phyloP scores from a whole-genome alignment of 2,329 filamentous ascomycete species.

The Fusarium oligoseptatum region DNA sequence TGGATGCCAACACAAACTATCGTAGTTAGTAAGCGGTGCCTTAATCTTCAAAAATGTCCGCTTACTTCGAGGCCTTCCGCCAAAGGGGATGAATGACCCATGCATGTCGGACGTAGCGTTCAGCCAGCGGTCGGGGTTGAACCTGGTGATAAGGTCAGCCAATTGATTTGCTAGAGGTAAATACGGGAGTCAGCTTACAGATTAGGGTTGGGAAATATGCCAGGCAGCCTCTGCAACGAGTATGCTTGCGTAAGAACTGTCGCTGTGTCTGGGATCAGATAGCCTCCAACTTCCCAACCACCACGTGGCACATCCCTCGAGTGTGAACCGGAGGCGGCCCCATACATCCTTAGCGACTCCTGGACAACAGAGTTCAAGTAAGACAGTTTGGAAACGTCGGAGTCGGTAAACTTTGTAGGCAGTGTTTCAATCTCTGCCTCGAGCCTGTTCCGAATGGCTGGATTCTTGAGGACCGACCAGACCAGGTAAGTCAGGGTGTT shows the following conservation, averaged over 20 bases:
- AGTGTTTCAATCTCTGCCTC: not conserved
- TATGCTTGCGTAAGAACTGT: slow-evolving; percentile 10
- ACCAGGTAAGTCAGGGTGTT: slow-evolving; percentile 6
- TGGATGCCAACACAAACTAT: slow-evolving; percentile 1
- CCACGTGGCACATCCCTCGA: slow-evolving; percentile 6
- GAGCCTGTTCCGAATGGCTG: not conserved
- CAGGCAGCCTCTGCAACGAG: not conserved
- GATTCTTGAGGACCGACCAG: not conserved
- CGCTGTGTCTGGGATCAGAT: not conserved
- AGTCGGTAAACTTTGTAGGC: not conserved
- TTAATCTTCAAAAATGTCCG: not conserved
- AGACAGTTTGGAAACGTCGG: not conserved
- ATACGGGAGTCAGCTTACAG: not conserved
- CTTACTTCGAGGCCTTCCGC: slow-evolving; percentile 1
- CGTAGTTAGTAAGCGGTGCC: not conserved
- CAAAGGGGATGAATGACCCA: not conserved
- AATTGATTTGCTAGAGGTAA: not conserved
- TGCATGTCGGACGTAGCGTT: not conserved
- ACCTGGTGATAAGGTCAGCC: not conserved
- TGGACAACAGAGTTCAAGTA: not conserved
- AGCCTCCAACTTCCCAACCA: not conserved
- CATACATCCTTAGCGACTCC: slow-evolving; percentile 19
- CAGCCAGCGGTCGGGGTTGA: slow-evolving; percentile 8
- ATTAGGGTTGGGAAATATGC: not conserved
- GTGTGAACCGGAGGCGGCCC: slow-evolving; percentile 7